Evolutionary conservation across 2,329 filamentous ascomycete genomes (phyloP), one percentile per base, ranked within the genome.

Genomic region (Cercospora berteroae): DNA sequence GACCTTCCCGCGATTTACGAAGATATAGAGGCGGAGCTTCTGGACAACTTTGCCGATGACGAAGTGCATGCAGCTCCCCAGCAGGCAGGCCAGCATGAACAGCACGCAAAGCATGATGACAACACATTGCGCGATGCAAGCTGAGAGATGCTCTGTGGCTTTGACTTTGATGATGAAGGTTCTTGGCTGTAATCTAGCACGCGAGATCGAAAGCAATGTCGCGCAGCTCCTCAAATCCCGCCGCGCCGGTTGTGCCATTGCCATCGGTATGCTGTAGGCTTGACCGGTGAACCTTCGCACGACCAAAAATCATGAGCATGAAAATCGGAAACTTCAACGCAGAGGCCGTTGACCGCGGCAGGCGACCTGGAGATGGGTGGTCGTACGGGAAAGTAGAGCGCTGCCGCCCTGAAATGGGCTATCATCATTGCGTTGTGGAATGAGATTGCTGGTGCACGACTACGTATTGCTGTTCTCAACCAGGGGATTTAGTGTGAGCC

Each of bases 1-100:
- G 36, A 52, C 5, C 58, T 72, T n/a, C 69, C 70, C 36, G 58
- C 57, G n/a, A 63, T 70, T 16, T 60, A 65, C 25, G 39, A 36
- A 27, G n/a, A 33, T 3, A 27, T 55, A 18, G 56, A 65, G 16
- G 20, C 50, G 16, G 61, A 64, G n/a, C n/a, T 18, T 33, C 27
- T 58, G 55, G 55, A 58, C 16, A 23, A 58, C 31, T 31, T 58
- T 12, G 18, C 55, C 9, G 16, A 58, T 4, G 25, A 16, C 12
- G 27, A 36, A 6, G 13, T 25, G 20, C 23, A 25, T 25, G 48
- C 23, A 10, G 8, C 23, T 16, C 5, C 12, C 13, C 23, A 25
- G n/a, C 48, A 27, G 7, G 48, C 48, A 27, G 48, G 6, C 13
- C 18, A 25, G 42, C 16, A 18, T 10, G 42, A n/a, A 18, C 7